phyloP scores from a whole-genome alignment of 148 eudicot species.

The Arbutus unedo region DNA sequence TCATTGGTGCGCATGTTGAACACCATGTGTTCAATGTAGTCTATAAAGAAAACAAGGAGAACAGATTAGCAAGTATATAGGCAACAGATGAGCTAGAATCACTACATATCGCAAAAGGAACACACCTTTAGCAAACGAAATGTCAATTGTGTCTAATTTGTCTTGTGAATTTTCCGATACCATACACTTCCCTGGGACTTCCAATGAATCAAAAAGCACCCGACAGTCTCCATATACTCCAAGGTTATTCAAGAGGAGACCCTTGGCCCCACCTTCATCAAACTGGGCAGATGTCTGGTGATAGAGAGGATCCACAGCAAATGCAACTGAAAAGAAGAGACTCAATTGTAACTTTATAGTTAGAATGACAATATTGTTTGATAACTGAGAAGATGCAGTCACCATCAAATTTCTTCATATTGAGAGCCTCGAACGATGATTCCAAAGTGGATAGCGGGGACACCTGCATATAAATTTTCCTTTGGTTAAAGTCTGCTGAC shows the following conservation, averaged over 20 bases:
- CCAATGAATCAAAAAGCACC: slow-evolving; percentile 92
- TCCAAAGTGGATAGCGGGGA: slow-evolving; percentile 91
- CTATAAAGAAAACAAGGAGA: slow-evolving; percentile 27
- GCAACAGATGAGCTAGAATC: not conserved
- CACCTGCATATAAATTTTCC: slow-evolving; percentile 45
- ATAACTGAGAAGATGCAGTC: slow-evolving; percentile 18
- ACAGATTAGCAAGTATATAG: not conserved
- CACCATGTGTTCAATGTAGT: slow-evolving; percentile 70
- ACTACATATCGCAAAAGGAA: not conserved
- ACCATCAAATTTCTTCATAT: slow-evolving; percentile 96
- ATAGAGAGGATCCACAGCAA: slow-evolving; percentile 95
- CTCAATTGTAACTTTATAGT: not conserved
- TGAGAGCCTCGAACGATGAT: slow-evolving; percentile 78
- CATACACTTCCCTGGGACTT: slow-evolving; percentile 76
- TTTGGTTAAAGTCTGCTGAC: slow-evolving; percentile 3
- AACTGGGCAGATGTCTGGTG: slow-evolving; percentile 97
- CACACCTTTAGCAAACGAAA: slow-evolving; percentile 80
- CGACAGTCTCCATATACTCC: slow-evolving; percentile 87
- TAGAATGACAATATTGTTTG: not conserved
- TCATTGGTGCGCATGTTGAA: slow-evolving; percentile 34
- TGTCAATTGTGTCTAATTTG: slow-evolving; percentile 49
- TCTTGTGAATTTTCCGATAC: slow-evolving; percentile 32
- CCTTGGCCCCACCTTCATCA: slow-evolving; percentile 99
- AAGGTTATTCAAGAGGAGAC: slow-evolving; percentile 83
- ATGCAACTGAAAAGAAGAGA: slow-evolving; percentile 55